A percentile compares a stretch with the other conserved stretches of the same genome.
Evolutionary conservation across 192 early-diverging fungal genomes (phyloP).

Genomic region (Bifiguratus adelaidae): DNA sequence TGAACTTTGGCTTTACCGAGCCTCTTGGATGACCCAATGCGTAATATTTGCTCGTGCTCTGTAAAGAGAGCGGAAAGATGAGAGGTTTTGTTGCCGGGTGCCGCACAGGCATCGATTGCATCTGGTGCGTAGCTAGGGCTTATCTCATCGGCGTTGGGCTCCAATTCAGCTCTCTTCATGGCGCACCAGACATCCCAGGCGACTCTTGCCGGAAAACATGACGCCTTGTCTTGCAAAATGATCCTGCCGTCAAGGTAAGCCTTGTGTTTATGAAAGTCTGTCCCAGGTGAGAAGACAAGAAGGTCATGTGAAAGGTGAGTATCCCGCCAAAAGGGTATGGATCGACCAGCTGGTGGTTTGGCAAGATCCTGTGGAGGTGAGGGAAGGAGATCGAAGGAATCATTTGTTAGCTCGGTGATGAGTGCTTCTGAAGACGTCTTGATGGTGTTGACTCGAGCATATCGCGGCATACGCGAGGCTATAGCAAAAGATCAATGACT

Average conservation of each 20-base stretch:
- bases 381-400: conserved; percentile 10
- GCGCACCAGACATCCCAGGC: conserved; percentile 43
- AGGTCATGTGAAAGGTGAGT: conserved; percentile 71
- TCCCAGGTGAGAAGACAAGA: conserved; percentile 75
- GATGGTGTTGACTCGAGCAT: conserved; percentile 82
- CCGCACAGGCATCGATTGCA: conserved; percentile 93
- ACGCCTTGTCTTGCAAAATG: conserved; percentile 87
- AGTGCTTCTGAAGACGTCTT: conserved; percentile 57
- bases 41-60: no score
- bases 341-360: not conserved
- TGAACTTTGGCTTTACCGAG: conserved; percentile 75
- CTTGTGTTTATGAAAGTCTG: conserved; percentile 81
- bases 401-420: not conserved
- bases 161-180: no score
- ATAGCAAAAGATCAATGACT: not conserved
- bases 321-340: conserved; percentile 51
- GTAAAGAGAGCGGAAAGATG: conserved; percentile 81
- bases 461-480: conserved; percentile 60
- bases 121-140: no score
- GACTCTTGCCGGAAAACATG: conserved; percentile 88
- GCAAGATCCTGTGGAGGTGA: conserved; percentile 17
- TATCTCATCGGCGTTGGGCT: no score
- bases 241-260: conserved; percentile 65
- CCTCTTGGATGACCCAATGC: no score
- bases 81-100: conserved; percentile 96